phyloP scores from a whole-genome alignment of 2,329 filamentous ascomycete genomes.

The Canariomyces notabilis region DNA sequence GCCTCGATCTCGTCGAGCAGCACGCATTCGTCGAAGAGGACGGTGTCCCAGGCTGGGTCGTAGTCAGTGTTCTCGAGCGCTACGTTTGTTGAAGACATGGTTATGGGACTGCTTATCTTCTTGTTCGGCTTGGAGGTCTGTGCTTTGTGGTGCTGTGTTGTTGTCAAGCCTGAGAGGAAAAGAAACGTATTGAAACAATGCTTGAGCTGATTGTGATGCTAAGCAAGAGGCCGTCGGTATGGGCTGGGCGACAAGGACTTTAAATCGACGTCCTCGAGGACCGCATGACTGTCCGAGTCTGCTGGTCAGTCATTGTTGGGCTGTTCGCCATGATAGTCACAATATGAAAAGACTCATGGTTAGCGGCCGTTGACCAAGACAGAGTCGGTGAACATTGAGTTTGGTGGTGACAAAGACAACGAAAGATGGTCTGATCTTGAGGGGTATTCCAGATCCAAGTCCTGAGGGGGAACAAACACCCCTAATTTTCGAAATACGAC shows the following conservation, averaged over 20 bases:
- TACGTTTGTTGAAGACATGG: not conserved
- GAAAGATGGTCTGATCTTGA: too few relatives aligned
- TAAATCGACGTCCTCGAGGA: not conserved
- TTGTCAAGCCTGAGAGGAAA: too few relatives aligned
- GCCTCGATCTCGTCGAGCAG: too few relatives aligned
- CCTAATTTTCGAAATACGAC: too few relatives aligned
- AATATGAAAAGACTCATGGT: not conserved
- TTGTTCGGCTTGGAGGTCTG: not conserved
- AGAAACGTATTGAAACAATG: too few relatives aligned
- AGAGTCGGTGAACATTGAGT: too few relatives aligned
- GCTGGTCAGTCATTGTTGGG: not conserved
- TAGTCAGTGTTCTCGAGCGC: not conserved
- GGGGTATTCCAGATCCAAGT: too few relatives aligned
- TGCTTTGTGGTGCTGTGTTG: too few relatives aligned
- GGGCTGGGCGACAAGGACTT: not conserved
- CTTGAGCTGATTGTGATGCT: too few relatives aligned
- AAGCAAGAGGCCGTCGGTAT: not conserved
- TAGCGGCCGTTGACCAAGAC: not conserved
- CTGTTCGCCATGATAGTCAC: not conserved
- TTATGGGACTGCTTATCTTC: not conserved
- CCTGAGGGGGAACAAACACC: too few relatives aligned
- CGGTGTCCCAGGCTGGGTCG: not conserved
- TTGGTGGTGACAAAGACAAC: too few relatives aligned
- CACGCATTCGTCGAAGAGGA: not conserved
- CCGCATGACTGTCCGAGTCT: too few relatives aligned